A percentile compares a stretch with the other conserved stretches of the same genome.
These are phyloP conservation scores for Coemansia sp. DNA, from an alignment of 192 early-diverging fungal species.

Conservation along the genomic window DNA sequence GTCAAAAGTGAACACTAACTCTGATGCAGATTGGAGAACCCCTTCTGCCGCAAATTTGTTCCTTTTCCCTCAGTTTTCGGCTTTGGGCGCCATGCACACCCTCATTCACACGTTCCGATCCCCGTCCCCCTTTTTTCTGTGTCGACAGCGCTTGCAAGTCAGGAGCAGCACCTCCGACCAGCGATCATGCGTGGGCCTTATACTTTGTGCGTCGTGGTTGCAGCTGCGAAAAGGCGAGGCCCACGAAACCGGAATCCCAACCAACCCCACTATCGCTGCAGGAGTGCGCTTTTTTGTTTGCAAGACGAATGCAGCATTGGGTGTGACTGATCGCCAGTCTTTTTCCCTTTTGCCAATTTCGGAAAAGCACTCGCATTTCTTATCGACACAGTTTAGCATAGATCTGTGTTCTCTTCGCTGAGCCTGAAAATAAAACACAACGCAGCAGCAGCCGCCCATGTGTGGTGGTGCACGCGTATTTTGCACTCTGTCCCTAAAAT, in stretches of 20 bases:
- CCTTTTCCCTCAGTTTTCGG: conserved; percentile 4
- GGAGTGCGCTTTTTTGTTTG: neutral
- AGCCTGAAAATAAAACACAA: neutral
- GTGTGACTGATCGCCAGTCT: conserved; percentile 11
- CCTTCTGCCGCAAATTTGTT: conserved; percentile 8
- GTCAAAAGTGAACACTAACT: conserved; percentile 24
- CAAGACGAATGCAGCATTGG: neutral
- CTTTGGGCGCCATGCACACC: neutral
- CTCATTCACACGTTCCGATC: conserved; percentile 23
- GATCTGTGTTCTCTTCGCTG: conserved; percentile 7
- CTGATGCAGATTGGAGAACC: conserved; percentile 25
- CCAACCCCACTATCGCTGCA: neutral
- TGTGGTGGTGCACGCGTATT: neutral
- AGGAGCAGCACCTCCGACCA: conserved; percentile 2
- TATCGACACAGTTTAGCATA: neutral
- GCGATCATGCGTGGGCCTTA: conserved; percentile 9
- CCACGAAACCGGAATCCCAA: conserved; percentile 7
- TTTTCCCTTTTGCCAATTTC: neutral
- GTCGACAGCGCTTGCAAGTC: neutral
- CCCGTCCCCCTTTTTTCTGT: conserved; percentile 1
- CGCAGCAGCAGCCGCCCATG: neutral
- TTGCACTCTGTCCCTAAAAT: neutral
- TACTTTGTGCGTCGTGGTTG: neutral
- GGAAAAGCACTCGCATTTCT: neutral
- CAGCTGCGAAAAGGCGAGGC: neutral